Percentiles rank a stretch among this genome's conserved stretches.
phyloP scores from a whole-genome alignment of 306 rosid species.

The Dryas octopetala region DNA sequence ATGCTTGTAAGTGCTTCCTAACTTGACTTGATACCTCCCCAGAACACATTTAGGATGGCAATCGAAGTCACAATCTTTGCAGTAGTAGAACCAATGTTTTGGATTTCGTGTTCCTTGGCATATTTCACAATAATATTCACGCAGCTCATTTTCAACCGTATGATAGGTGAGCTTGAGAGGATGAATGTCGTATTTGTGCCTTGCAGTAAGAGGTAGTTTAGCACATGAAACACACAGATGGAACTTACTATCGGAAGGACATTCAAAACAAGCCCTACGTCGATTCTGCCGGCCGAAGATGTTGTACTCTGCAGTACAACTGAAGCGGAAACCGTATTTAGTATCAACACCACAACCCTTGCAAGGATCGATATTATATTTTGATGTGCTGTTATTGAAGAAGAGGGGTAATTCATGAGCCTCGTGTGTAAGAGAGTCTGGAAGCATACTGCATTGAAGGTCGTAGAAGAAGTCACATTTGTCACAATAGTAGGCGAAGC shows the following conservation, averaged over 20 bases:
- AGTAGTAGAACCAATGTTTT: not conserved
- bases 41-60: not conserved
- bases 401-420: not conserved
- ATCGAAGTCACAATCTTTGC: not conserved
- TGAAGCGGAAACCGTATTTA: not conserved
- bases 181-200: not conserved
- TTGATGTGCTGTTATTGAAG: not conserved
- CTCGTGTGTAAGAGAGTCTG: not conserved
- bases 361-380: not conserved
- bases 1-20: not conserved
- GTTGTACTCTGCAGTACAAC: not conserved
- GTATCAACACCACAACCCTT: not conserved
- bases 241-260: not conserved
- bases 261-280: too few relatives aligned
- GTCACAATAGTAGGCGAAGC: not conserved
- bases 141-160: too few relatives aligned
- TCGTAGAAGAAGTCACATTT: not conserved
- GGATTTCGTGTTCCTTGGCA: not conserved
- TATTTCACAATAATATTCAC: not conserved
- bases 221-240: not conserved
- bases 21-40: slow-evolving; percentile 12
- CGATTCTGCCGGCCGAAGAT: too few relatives aligned
- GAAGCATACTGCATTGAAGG: not conserved
- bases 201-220: not conserved
- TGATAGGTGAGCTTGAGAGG: slow-evolving; percentile 2